Evolutionary conservation across 2,329 filamentous ascomycete species (phyloP).

Genomic region (Cytospora leucostoma): DNA sequence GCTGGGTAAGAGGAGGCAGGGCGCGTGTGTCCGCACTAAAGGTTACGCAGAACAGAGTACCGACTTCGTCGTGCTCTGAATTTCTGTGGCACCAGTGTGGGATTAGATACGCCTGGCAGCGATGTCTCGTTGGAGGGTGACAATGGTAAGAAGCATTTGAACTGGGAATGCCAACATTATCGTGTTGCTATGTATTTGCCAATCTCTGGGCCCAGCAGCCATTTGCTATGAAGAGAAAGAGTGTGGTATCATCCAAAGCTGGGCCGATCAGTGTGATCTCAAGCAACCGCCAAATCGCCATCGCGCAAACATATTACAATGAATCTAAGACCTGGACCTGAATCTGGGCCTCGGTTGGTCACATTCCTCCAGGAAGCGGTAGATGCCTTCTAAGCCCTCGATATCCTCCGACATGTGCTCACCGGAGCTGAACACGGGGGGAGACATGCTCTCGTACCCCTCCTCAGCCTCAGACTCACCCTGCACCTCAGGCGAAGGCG

Average conservation of each 20-base stretch:
- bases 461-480: conserved; percentile 46
- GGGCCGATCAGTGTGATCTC: conserved; percentile 4
- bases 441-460: conserved; percentile 54
- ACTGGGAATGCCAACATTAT: not conserved
- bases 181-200: conserved; percentile 17
- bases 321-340: conserved; percentile 17
- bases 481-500: conserved; percentile 33
- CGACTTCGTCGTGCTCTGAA: too few relatives aligned
- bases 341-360: conserved; percentile 41
- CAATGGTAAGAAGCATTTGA: not conserved
- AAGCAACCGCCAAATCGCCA: not conserved
- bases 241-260: conserved; percentile 23
- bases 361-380: conserved; percentile 60
- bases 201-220: conserved; percentile 5
- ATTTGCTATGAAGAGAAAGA: conserved; percentile 20
- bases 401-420: conserved; percentile 51
- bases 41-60: too few relatives aligned
- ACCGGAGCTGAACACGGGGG: conserved; percentile 44
- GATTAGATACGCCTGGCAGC: too few relatives aligned
- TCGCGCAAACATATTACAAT: conserved; percentile 8
- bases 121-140: too few relatives aligned
- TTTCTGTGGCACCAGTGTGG: not conserved
- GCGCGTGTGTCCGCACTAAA: too few relatives aligned
- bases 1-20: too few relatives aligned
- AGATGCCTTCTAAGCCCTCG: conserved; percentile 59